Base-by-base conservation (phyloP, 2,329 filamentous ascomycete species). In the Trichoderma sp. region DNA sequence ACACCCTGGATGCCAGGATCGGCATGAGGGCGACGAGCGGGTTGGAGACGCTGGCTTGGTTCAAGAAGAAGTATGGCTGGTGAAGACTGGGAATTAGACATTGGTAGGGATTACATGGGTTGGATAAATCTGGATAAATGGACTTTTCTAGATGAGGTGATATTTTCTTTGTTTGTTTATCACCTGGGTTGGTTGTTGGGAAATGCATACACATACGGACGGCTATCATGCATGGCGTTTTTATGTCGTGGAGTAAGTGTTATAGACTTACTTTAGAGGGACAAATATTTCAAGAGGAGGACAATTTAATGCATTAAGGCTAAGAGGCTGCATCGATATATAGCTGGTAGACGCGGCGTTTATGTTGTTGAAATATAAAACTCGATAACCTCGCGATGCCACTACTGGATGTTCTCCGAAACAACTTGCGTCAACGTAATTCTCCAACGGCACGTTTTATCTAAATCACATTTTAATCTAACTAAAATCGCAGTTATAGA, bases 1-100 rank as follows among this genome's bases (percentile, higher is more conserved):
- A 90, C 78, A 86, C 92, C 73, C 84, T 96, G 65, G 93, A 97
- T 81, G 89, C 90, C 21, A 86, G 93, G 75, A 87, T 95, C 65
- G 91, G 92, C 3, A 87, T 95, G 86, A 89, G 92, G 72, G 87
- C 93, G 69, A 90, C 91, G 77, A 91, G 90, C 5, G 92, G 88
- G 1, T 81, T 91, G 76, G 88, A 91, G 76, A 93, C 90, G 18
- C 78, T 94, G 64, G 84, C 81, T 57, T 90, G 88, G 88, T 84
- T 86, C 66, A 78, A 79, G 66, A 80, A 75, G 72, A 86, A 84
- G 78, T 84, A 83, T 78, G 79, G 77, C 3, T 73, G 66, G 70
- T 70, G 36, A 70, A 34, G 15, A 6, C 2, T 15, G 15, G 26
- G 24, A 51, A 47, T 62, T 36, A 36, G 15, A 36, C 34, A 60